phyloP scores from a whole-genome alignment of 805 yeast species.

The Kuraishia hungarica region DNA sequence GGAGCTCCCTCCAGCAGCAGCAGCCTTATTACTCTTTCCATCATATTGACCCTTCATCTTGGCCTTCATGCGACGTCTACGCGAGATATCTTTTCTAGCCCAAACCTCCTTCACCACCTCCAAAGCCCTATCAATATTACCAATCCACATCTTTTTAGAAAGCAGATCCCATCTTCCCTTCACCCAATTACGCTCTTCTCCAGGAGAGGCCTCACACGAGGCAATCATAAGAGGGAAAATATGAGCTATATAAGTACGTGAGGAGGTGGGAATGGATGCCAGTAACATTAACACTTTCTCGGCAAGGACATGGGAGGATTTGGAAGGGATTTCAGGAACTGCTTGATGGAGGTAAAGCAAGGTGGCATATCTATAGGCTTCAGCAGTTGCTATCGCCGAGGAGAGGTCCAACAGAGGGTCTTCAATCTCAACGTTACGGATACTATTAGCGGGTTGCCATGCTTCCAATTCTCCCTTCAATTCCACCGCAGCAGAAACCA shows the following conservation, averaged over 20 bases:
- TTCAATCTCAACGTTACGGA: constrained; percentile 26
- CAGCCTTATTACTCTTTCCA: constrained; percentile 13
- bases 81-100: constrained; percentile 47
- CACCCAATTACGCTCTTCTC: constrained; percentile 58
- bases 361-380: constrained; percentile 55
- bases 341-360: constrained; percentile 58
- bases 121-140: constrained; percentile 55
- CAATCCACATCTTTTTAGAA: constrained; percentile 49
- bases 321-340: constrained; percentile 58
- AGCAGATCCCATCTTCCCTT: constrained; percentile 47
- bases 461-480: constrained; percentile 41
- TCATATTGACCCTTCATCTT: constrained; percentile 7
- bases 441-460: constrained; percentile 46
- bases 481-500: constrained; percentile 46
- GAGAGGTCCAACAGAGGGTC: constrained; percentile 47
- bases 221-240: constrained; percentile 59
- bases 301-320: constrained; percentile 45
- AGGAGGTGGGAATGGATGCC: constrained; percentile 53
- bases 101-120: constrained; percentile 69
- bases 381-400: constrained; percentile 61
- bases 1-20: too few species aligned
- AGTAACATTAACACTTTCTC: constrained; percentile 50
- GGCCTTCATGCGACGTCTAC: constrained; percentile 15
- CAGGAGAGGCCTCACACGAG: constrained; percentile 54
- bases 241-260: constrained; percentile 49